Evolutionary conservation across 331 rosid genomes (phyloP), one percentile per base, ranked within the genome.

Genomic region (Malus hybrid): DNA sequence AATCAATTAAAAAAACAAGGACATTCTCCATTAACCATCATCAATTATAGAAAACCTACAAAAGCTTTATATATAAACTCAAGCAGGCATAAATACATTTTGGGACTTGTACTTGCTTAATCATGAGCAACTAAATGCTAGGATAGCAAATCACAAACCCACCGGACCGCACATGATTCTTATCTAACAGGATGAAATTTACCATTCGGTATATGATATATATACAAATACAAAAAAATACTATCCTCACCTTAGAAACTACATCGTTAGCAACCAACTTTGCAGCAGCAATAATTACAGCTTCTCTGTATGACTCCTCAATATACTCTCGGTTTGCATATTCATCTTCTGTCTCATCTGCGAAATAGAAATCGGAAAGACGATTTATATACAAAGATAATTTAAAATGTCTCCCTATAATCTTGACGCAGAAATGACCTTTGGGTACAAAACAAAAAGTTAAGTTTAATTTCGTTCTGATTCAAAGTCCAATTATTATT

Each of bases 311-410:
- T 76, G 85, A 86, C 79, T 92, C 97, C 88, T 87, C 99, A 70
- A 78, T 69, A 75, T 88, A 94, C 78, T 88, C 99, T 77, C 80
- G 90, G 80, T 86, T 90, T 44, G 52, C 85, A 68, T 84, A 92
- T 62, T 91, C 98, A 30, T 94, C 99, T 84, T 91, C 99, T 66
- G 78, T 76, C 84, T 87, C 99, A 63, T 94, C 99, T 90, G 83
- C 33, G 66, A 77, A 69, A 79, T 69, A 71, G 18, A 39, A 76
- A 68, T 44, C 46, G 55, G 60, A 80, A 76, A 75, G 60, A 18
- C 5, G 36, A 76, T 68, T 70, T 70, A 76, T 60, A 81, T 44
- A 22, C 22, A 20, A 69, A 63, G 74, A 70, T n/a, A n/a, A n/a
- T n/a, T n/a, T n/a, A 18, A 3, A 58, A 33, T 18, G n/a, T 16